Evolutionary conservation across 2,329 filamentous ascomycete species (phyloP).

Genomic region (Cladosporium sp.): DNA sequence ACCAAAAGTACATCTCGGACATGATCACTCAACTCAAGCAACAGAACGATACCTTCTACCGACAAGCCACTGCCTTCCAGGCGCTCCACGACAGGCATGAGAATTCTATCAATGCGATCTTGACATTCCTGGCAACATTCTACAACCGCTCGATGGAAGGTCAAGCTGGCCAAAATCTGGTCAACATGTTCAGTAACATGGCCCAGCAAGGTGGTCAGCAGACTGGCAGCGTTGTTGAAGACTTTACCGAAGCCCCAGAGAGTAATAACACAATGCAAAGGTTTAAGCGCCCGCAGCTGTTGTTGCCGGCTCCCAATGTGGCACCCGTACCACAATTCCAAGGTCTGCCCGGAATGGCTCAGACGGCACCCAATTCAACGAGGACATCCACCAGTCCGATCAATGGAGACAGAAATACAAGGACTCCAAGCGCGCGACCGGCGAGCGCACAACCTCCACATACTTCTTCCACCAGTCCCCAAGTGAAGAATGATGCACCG

Average conservation of each 20-base stretch:
- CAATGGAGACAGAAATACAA: slow-evolving; percentile 27
- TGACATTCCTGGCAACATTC: slow-evolving; percentile 94
- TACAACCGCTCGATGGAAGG: slow-evolving; percentile 93
- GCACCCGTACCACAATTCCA: slow-evolving; percentile 36
- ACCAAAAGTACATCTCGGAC: slow-evolving; percentile 81
- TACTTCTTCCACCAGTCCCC: slow-evolving; percentile 32
- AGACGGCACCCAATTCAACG: slow-evolving; percentile 32
- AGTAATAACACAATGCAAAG: slow-evolving; percentile 35
- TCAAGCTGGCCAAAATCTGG: slow-evolving; percentile 74
- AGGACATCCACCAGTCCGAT: slow-evolving; percentile 33
- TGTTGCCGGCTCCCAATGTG: slow-evolving; percentile 37
- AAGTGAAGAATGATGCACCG: slow-evolving; percentile 45
- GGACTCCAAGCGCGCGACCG: slow-evolving; percentile 25
- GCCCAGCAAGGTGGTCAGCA: slow-evolving; percentile 31
- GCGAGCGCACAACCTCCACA: slow-evolving; percentile 17
- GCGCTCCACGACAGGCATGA: slow-evolving; percentile 94
- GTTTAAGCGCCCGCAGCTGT: slow-evolving; percentile 35
- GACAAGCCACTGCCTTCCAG: slow-evolving; percentile 86
- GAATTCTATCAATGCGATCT: slow-evolving; percentile 97
- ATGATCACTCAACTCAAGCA: slow-evolving; percentile 79
- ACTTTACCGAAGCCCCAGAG: slow-evolving; percentile 50
- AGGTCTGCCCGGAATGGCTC: slow-evolving; percentile 26
- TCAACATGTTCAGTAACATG: slow-evolving; percentile 74
- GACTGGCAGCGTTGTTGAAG: slow-evolving; percentile 64
- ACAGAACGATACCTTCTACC: slow-evolving; percentile 85